Evolutionary conservation across 371 early-diverging fungal genomes (phyloP), one percentile per base, ranked within the genome.

Genomic region (Nosema muscidifuracis): DNA sequence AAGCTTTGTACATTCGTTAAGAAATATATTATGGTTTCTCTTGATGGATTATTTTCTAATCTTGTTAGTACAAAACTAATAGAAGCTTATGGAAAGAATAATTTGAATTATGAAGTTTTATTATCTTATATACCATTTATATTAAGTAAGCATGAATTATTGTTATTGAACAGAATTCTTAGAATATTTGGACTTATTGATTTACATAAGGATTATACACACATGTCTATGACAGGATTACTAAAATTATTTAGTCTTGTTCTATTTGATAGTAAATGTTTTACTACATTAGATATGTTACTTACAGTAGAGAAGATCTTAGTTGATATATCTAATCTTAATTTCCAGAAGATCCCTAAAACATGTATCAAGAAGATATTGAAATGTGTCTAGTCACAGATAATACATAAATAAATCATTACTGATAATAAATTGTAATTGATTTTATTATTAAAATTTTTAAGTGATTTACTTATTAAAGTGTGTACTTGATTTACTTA

Each of bases 71-170:
- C 24, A 42, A 63, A 38, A 34, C 53, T 71, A 42, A 28, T 34
- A 28, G 7, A 31, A n/a, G 18, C 51, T 24, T 63, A 22, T 36
- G 47, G 20, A 30, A 60, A 53, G 12, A 55, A 61, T 16, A 50
- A 40, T 16, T 10, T 36, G 30, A 28, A 51, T 10, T 63, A 51
- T 40, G 51, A 38, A 36, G 50, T 44, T 12, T 31, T 71, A 22
- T 40, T 71, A n/a, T 53, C 63, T 0, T 61, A 63, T 62, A 30
- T 71, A 18, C 71, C 71, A 16, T 71, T 61, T 63, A 47, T 61
- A 31, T 63, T 71, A 42, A 42, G 43, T 12, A 53, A 63, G 20
- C 36, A 55, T 51, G 71, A 71, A 30, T 36, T 26, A 16, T 9
- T 13, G 9, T 28, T 71, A 10, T 31, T 71, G 7, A 20, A 18